Conservation (phyloP, 2,329 filamentous ascomycete species). For the Neofusicoccum sp. region DNA sequence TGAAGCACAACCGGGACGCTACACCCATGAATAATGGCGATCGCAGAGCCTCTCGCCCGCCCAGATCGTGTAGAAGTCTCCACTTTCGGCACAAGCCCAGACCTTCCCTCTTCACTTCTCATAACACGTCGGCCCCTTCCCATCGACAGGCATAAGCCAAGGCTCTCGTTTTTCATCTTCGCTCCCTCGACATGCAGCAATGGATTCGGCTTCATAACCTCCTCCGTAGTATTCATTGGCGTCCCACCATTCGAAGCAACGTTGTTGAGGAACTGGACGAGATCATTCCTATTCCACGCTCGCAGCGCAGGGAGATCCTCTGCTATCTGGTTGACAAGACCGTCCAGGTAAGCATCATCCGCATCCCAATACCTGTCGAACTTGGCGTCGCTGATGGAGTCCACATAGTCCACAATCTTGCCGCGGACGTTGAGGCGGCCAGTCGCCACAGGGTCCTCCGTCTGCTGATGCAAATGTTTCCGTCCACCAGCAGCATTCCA, state of each 20-base stretch:
- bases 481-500: constrained; percentile 25
- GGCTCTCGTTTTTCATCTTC: constrained; percentile 17
- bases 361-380: constrained; percentile 18
- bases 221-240: constrained; percentile 22
- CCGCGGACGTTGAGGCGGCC: constrained; percentile 24
- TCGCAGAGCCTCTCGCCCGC: constrained; percentile 6
- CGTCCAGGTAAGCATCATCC: constrained; percentile 20
- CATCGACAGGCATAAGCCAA: constrained; percentile 21
- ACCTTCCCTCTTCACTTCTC: constrained; percentile 22
- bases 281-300: constrained; percentile 22
- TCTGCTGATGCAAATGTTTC: constrained; percentile 1
- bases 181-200: neutral
- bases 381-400: constrained; percentile 2
- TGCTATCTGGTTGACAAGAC: constrained; percentile 15
- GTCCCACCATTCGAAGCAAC: constrained; percentile 20
- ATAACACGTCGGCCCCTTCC: constrained; percentile 24
- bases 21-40: constrained; percentile 27
- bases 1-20: constrained; percentile 27
- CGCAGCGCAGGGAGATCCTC: neutral
- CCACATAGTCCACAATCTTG: constrained; percentile 24
- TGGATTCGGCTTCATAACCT: constrained; percentile 21
- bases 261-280: constrained; percentile 24
- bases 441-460: neutral
- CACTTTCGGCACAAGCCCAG: constrained; percentile 23
- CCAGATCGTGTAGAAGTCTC: neutral